Evolutionary conservation across 2,329 filamentous ascomycete species (phyloP).

Genomic region (Pseudopithomyces chartarum): DNA sequence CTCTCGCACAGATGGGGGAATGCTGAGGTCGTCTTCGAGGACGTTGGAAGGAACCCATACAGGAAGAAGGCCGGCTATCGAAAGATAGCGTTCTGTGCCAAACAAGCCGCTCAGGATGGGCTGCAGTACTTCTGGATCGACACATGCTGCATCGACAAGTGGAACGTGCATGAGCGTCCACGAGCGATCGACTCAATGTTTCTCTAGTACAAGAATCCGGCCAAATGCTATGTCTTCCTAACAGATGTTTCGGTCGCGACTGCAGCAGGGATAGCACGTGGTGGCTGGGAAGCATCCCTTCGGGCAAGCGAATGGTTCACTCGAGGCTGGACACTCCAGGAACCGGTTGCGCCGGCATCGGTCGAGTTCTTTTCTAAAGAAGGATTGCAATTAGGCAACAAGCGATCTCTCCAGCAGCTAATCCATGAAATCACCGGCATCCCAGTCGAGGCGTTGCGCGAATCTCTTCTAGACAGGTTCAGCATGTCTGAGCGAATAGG

Average conservation of each 20-base stretch:
- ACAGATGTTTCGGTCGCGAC: conserved; percentile 18
- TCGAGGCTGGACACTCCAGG: too few relatives aligned
- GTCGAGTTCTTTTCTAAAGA: conserved; percentile 19
- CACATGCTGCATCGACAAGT: conserved; percentile 16
- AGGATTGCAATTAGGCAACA: conserved; percentile 12
- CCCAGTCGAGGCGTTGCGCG: conserved; percentile 15
- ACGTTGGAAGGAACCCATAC: neutral
- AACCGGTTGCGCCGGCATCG: conserved; percentile 10
- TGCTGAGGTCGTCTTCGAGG: neutral
- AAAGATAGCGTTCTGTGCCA: conserved; percentile 25
- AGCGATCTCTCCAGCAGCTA: conserved; percentile 14
- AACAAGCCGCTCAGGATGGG: conserved; percentile 20
- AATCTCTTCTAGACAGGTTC: conserved; percentile 22
- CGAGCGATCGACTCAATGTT: conserved; percentile 14
- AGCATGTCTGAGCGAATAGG: conserved; percentile 17
- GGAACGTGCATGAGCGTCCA: conserved; percentile 16
- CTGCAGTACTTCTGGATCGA: conserved; percentile 21
- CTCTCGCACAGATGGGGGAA: neutral
- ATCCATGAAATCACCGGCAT: conserved; percentile 22
- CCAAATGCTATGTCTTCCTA: conserved; percentile 25
- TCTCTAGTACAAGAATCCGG: conserved; percentile 20
- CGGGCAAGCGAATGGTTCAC: conserved; percentile 1
- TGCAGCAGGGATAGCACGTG: neutral
- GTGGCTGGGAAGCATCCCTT: conserved; percentile 22
- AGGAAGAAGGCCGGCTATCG: conserved; percentile 11